Percentiles rank a stretch among this genome's conserved stretches.
phyloP scores from a whole-genome alignment of 2,329 filamentous ascomycete genomes.

The Periglandula ipomoeae region DNA sequence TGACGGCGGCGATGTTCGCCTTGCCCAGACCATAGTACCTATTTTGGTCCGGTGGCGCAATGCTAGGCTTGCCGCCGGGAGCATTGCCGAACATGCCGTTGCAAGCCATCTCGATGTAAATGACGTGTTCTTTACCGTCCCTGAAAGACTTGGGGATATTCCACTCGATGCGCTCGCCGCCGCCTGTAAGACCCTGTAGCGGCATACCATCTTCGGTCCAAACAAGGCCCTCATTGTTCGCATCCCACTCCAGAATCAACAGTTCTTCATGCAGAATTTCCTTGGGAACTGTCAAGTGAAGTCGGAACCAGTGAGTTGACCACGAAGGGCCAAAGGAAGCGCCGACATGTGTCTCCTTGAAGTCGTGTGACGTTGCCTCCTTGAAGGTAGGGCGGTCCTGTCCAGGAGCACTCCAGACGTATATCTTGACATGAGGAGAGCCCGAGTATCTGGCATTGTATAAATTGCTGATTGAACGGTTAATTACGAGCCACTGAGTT shows the following conservation, averaged over 20 bases:
- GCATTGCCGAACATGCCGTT: constrained; percentile 98
- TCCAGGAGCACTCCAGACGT: constrained; percentile 74
- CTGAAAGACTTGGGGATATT: constrained; percentile 73
- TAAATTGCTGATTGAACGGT: constrained; percentile 21
- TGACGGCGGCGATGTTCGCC: constrained; percentile 83
- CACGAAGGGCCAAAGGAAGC: constrained; percentile 85
- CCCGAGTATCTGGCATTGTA: constrained; percentile 45
- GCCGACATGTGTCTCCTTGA: constrained; percentile 65
- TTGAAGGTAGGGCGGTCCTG: constrained; percentile 76
- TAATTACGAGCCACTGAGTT: neutral
- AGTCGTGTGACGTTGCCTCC: constrained; percentile 68
- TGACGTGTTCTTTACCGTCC: constrained; percentile 76
- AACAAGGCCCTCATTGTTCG: constrained; percentile 86
- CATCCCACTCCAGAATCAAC: constrained; percentile 95
- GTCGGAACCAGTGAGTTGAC: constrained; percentile 96
- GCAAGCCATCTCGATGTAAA: constrained; percentile 98
- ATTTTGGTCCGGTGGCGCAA: constrained; percentile 83
- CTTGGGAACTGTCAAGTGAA: constrained; percentile 67
- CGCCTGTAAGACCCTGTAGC: constrained; percentile 83
- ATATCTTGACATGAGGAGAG: constrained; percentile 70
- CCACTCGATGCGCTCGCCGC: constrained; percentile 85
- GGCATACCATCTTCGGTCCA: constrained; percentile 88
- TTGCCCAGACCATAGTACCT: constrained; percentile 66
- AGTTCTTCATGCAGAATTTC: constrained; percentile 66
- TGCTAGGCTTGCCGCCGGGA: constrained; percentile 63